Percentiles rank a stretch among this genome's conserved stretches.
Conservation (phyloP, 805 yeast genomes). For the Dipodascus albidus region DNA sequence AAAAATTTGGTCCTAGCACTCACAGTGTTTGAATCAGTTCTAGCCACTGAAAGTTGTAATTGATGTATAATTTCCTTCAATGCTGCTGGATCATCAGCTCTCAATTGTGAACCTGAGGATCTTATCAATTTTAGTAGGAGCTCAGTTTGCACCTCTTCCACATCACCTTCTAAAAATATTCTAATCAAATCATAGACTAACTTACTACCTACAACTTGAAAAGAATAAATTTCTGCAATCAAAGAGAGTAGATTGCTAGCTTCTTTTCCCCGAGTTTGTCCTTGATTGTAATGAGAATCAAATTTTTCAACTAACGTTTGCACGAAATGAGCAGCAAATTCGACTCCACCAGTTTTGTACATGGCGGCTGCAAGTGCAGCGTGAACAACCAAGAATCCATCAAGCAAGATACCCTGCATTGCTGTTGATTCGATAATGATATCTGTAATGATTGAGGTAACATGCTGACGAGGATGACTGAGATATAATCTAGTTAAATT, state of each 20-base stretch:
- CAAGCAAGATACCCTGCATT: slow-evolving; percentile 56
- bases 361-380: slow-evolving; percentile 67
- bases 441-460: slow-evolving; percentile 55
- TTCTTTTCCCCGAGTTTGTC: slow-evolving; percentile 27
- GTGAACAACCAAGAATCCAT: slow-evolving; percentile 68
- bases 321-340: slow-evolving; percentile 77
- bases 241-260: slow-evolving; percentile 61
- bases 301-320: slow-evolving; percentile 71
- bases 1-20: slow-evolving; percentile 68
- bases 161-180: slow-evolving; percentile 32
- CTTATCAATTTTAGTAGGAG: slow-evolving; percentile 59
- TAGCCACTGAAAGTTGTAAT: slow-evolving; percentile 37
- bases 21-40: slow-evolving; percentile 26
- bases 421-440: slow-evolving; percentile 55
- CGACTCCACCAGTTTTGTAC: slow-evolving; percentile 71
- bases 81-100: slow-evolving; percentile 83
- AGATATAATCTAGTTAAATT: slow-evolving; percentile 55
- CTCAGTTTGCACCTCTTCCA: slow-evolving; percentile 68
- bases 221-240: slow-evolving; percentile 62
- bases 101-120: slow-evolving; percentile 70
- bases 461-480: slow-evolving; percentile 66
- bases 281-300: slow-evolving; percentile 30
- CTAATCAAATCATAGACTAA: slow-evolving; percentile 69
- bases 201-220: slow-evolving; percentile 64
- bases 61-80: slow-evolving; percentile 64